Evolutionary conservation across 2,329 filamentous ascomycete species (phyloP).

Genomic region (Xylaria polymorpha): DNA sequence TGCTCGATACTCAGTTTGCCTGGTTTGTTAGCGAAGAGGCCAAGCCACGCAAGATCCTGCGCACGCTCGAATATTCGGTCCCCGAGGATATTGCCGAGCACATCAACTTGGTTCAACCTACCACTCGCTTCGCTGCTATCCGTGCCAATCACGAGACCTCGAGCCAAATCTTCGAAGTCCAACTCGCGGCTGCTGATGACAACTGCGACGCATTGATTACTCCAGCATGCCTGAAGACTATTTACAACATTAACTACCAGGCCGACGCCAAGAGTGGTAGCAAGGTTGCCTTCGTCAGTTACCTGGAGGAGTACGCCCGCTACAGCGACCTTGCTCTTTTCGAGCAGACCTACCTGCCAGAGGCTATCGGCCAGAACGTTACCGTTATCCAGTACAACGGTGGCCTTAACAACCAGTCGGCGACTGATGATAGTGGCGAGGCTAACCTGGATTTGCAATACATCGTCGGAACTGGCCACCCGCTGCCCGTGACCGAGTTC

Average conservation of each 20-base stretch:
- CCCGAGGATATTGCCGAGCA: slow-evolving; percentile 35
- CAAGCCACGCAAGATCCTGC: slow-evolving; percentile 37
- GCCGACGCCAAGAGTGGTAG: slow-evolving; percentile 39
- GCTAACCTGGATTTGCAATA: slow-evolving; percentile 42
- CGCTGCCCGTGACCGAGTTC: slow-evolving; percentile 41
- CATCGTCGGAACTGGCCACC: slow-evolving; percentile 36
- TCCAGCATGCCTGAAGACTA: slow-evolving; percentile 36
- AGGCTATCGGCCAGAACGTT: slow-evolving; percentile 37
- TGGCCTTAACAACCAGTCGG: slow-evolving; percentile 38
- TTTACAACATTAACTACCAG: slow-evolving; percentile 40
- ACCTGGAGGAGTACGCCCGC: slow-evolving; percentile 41
- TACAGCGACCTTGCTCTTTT: slow-evolving; percentile 37
- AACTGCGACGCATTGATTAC: slow-evolving; percentile 39
- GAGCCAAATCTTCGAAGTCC: slow-evolving; percentile 24
- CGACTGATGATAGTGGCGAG: slow-evolving; percentile 35
- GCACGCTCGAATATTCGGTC: slow-evolving; percentile 41
- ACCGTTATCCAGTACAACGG: slow-evolving; percentile 36
- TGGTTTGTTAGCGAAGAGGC: slow-evolving; percentile 40
- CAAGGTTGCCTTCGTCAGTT: slow-evolving; percentile 40
- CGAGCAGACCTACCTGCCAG: slow-evolving; percentile 36
- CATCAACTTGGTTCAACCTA: slow-evolving; percentile 42
- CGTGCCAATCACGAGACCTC: slow-evolving; percentile 38
- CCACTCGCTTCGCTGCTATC: slow-evolving; percentile 38
- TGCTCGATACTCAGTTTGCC: slow-evolving; percentile 40
- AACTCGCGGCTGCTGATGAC: slow-evolving; percentile 11